Evolutionary conservation across 192 early-diverging fungal species (phyloP), one percentile per base, ranked within the genome.

Genomic region (Coemansia sp.): DNA sequence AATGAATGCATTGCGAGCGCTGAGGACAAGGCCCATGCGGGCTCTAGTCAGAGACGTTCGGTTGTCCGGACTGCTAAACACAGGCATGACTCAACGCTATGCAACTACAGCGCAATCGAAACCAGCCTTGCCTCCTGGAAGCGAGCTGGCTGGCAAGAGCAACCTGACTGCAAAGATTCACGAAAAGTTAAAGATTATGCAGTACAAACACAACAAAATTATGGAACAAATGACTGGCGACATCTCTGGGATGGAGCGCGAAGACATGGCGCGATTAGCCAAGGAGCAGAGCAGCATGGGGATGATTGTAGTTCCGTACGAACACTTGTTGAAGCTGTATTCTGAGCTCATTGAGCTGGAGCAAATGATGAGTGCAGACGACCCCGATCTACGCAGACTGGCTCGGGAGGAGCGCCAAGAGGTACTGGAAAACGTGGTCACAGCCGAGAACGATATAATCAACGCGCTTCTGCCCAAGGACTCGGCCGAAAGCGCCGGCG

Each of bases 401-500:
- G 86, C 85, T 0, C 66, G 81, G 25, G 89, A 90, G 31, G 91
- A 93, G 64, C 77, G 75, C 28, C 60, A 66, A 14, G 61, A 59
- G 18, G 73, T 81, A 1, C 71, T 77, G 5, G 75, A 77, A 4
- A 61, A 34, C 17, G 60, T 84, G 17, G 61, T 63, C 4, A 50
- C 66, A 8, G 64, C 83, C 53, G 88, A 90, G 66, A 67, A 70
- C 15, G 70, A 88, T 11, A 64, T 91, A 18, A 59, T 93, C 5
- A 48, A 70, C 24, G 82, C 64, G 1, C 73, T 93, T 58, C 51
- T 89, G 15, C 88, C 90, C 15, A 86, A 83, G 38, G 91, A 93
- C 65, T 53, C 72, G 15, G 85, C 86, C 3, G 91, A 93, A 56
- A 78, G 84, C 50, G 89, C 82, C 10, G 83, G 76, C 31, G 90